Conservation (phyloP, 306 rosid genomes). For the Aeschynomene evenia region DNA sequence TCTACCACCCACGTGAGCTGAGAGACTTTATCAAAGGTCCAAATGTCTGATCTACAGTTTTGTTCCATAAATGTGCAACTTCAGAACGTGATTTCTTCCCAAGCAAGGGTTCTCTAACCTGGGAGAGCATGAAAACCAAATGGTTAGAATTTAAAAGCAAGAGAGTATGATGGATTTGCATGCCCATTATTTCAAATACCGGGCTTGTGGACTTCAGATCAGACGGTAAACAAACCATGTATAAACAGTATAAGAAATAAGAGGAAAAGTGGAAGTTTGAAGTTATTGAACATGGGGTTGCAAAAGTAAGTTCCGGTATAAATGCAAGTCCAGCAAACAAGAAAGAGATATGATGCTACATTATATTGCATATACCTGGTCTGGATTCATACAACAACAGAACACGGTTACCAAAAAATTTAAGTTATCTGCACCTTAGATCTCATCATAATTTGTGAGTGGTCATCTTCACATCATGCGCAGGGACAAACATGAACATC, state of each 20-base stretch:
- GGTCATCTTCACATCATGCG: background rate
- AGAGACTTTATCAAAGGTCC: conserved; percentile 72
- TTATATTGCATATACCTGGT: background rate
- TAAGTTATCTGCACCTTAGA: background rate
- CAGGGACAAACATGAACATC: background rate
- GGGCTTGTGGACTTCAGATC: background rate
- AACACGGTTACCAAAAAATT: background rate
- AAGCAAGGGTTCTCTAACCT: conserved; percentile 64
- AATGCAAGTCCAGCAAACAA: background rate
- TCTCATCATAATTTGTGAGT: background rate
- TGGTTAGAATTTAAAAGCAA: conserved; percentile 24
- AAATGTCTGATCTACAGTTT: conserved; percentile 68
- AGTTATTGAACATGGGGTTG: background rate
- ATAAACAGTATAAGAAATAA: no score
- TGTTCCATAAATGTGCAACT: conserved; percentile 78
- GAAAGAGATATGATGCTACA: conserved; percentile 2
- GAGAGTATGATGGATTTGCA: background rate
- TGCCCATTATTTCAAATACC: conserved; percentile 8
- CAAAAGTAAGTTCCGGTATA: background rate
- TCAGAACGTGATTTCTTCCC: conserved; percentile 67
- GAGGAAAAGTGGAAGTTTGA: background rate
- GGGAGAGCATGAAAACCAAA: conserved; percentile 27
- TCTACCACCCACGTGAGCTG: conserved; percentile 93
- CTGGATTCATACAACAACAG: background rate
- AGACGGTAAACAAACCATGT: background rate